These are phyloP conservation scores for Iris macrosiphon DNA, from an alignment of 106 monocot genomes.

Conservation along the genomic window DNA sequence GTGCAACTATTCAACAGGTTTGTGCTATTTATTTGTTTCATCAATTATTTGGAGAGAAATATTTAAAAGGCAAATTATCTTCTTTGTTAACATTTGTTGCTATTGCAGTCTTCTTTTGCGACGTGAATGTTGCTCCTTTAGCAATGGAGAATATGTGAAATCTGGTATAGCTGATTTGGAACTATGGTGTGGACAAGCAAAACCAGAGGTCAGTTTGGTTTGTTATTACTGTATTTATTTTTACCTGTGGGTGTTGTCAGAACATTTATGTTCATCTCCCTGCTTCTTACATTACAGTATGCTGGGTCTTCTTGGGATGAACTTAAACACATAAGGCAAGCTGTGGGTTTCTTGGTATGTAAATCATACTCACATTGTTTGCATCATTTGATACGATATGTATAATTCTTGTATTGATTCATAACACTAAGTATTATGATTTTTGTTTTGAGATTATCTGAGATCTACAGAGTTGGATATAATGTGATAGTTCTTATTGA, in stretches of 20 bases:
- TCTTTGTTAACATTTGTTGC: background rate
- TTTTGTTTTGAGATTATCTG: no score
- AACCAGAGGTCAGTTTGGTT: constrained; percentile 41
- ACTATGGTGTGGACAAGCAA: constrained; percentile 71
- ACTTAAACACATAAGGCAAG: constrained; percentile 77
- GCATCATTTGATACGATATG: no score
- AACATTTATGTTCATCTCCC: background rate
- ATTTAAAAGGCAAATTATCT: background rate
- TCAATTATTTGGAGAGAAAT: background rate
- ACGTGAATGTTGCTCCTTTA: constrained; percentile 95
- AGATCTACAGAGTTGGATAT: no score
- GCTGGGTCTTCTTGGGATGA: constrained; percentile 72
- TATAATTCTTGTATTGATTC: no score
- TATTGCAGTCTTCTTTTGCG: constrained; percentile 69
- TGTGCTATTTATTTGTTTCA: background rate
- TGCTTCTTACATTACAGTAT: constrained; percentile 24
- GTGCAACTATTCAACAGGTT: constrained; percentile 96
- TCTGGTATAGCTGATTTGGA: constrained; percentile 82
- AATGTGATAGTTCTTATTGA: no score
- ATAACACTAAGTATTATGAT: no score
- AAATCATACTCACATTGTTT: no score
- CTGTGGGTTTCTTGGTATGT: constrained; percentile 91
- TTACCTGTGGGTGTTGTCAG: background rate
- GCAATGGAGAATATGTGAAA: constrained; percentile 96
- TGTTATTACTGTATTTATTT: background rate